These are phyloP conservation scores for Dissophora ornata DNA, from an alignment of 192 early-diverging fungal species.

Conservation along the genomic window DNA sequence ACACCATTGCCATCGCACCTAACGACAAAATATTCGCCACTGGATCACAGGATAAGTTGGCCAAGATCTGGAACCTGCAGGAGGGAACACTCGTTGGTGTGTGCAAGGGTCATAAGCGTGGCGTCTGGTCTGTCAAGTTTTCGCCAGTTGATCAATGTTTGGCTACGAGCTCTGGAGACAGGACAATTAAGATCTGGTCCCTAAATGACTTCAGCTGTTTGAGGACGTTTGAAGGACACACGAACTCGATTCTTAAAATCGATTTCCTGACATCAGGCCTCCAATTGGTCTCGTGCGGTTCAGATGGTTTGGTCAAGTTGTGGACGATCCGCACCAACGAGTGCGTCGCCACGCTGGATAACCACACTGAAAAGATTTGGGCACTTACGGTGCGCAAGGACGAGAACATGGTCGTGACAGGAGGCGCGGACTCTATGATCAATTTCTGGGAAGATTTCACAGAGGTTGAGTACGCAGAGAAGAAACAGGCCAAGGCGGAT, in stretches of 20 bases:
- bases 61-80: constrained; percentile 90
- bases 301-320: constrained; percentile 95
- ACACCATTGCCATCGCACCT: constrained; percentile 89
- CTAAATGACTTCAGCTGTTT: constrained; percentile 89
- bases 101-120: constrained; percentile 92
- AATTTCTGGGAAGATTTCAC: constrained; percentile 96
- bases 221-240: constrained; percentile 95
- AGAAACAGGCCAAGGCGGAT: constrained; percentile 78
- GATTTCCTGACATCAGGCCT: constrained; percentile 87
- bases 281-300: constrained; percentile 88
- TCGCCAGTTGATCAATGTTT: constrained; percentile 96
- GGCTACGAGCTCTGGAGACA: constrained; percentile 92
- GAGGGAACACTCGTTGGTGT: constrained; percentile 83
- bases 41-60: constrained; percentile 94
- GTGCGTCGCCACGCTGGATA: constrained; percentile 92
- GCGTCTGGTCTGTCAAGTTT: constrained; percentile 94
- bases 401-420: constrained; percentile 82
- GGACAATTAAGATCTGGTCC: constrained; percentile 95
- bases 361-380: constrained; percentile 97
- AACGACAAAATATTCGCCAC: constrained; percentile 94
- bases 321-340: constrained; percentile 95
- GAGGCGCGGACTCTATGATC: constrained; percentile 91
- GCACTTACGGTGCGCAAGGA: constrained; percentile 81
- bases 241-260: constrained; percentile 92
- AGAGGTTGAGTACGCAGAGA: constrained; percentile 80